Evolutionary conservation across 1,284 basidiomycete genomes (phyloP).

Genomic region (Omphalotus olearius): DNA sequence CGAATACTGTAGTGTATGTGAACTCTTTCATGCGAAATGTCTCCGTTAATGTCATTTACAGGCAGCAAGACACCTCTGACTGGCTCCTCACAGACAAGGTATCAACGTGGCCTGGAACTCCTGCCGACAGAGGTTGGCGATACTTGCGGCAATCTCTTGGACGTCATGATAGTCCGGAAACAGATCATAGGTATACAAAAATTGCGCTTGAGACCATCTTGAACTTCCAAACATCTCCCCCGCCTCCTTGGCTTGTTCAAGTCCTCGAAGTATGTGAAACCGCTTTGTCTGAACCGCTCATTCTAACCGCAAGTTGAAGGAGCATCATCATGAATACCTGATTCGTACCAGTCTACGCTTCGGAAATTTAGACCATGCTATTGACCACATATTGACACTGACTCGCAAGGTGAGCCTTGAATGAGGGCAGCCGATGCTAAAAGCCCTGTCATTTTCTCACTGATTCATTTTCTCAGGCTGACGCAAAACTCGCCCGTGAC

Average conservation of each 20-base stretch:
- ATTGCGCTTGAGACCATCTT: constrained; percentile 76
- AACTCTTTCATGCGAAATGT: constrained; percentile 9
- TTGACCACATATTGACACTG: constrained; percentile 68
- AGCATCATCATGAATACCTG: constrained; percentile 73
- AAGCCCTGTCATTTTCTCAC: constrained; percentile 10
- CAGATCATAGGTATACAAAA: constrained; percentile 73
- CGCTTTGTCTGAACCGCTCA: constrained; percentile 7
- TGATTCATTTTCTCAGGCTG: constrained; percentile 38
- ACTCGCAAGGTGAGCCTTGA: constrained; percentile 56
- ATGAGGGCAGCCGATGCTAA: not conserved
- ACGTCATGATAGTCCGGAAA: constrained; percentile 73
- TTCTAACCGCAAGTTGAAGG: constrained; percentile 32
- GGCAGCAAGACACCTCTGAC: constrained; percentile 63
- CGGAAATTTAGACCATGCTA: constrained; percentile 76
- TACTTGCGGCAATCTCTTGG: constrained; percentile 81
- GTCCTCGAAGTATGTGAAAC: constrained; percentile 55
- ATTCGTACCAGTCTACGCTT: constrained; percentile 72
- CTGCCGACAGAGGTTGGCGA: constrained; percentile 81
- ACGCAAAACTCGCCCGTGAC: constrained; percentile 52
- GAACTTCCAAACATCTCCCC: constrained; percentile 54
- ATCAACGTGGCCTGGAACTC: constrained; percentile 78
- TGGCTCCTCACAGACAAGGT: constrained; percentile 84
- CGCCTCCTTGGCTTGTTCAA: constrained; percentile 82
- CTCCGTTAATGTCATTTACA: constrained; percentile 25
- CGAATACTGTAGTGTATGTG: constrained; percentile 51